A percentile compares a stretch with the other conserved stretches of the same genome.
These are phyloP conservation scores for Pythium dissotocum DNA, from an alignment of 352 stramenopile genomes.

Conservation along the genomic window DNA sequence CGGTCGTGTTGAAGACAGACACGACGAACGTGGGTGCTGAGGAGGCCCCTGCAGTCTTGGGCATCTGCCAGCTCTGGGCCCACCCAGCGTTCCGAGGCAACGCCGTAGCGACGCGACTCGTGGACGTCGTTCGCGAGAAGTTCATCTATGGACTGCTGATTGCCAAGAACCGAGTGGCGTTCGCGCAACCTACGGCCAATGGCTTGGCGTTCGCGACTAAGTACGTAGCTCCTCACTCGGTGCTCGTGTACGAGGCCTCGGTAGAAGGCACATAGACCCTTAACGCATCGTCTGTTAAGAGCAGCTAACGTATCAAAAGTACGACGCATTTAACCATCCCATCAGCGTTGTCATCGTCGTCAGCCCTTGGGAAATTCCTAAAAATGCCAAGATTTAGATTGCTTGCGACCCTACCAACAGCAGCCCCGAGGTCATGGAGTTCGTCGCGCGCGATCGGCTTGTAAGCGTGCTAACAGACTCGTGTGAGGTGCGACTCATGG, in stretches of 20 bases:
- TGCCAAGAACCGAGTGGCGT: conserved; percentile 50
- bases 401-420: no score
- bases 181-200: conserved; percentile 73
- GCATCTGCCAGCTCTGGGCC: conserved; percentile 76
- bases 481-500: no score
- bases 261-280: neutral
- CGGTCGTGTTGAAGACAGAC: conserved; percentile 35
- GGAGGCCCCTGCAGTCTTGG: conserved; percentile 41
- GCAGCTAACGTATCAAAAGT: no score
- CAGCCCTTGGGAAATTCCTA: no score
- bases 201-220: conserved; percentile 56
- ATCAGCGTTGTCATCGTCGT: no score
- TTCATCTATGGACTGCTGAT: conserved; percentile 73
- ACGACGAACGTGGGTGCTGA: neutral
- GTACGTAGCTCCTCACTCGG: conserved; percentile 47
- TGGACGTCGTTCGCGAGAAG: conserved; percentile 65
- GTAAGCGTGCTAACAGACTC: no score
- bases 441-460: no score
- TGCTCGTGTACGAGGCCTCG: conserved; percentile 52
- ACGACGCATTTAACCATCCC: no score
- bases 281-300: no score
- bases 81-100: conserved; percentile 51
- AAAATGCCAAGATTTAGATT: no score
- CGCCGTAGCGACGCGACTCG: conserved; percentile 55
- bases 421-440: no score